A percentile compares a stretch with the other conserved stretches of the same genome.
phyloP scores from a whole-genome alignment of 768 basidiomycete species.

The Sporobolomyces pararoseus region DNA sequence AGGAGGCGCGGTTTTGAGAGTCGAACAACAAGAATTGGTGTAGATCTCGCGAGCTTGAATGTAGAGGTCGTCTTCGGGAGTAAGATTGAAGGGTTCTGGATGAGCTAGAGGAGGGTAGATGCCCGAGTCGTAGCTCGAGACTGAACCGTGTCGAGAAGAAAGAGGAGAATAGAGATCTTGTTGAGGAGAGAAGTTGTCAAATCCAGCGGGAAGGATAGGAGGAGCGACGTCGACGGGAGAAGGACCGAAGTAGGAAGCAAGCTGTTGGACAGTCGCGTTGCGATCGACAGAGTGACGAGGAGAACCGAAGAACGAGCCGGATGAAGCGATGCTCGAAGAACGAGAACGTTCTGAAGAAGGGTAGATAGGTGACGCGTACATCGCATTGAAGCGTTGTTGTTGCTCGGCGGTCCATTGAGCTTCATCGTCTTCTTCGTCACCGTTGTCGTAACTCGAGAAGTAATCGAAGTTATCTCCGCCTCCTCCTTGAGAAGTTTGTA shows the following conservation, averaged over 20 bases:
- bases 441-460: not conserved
- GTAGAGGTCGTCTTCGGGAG: constrained; percentile 35
- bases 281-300: constrained; percentile 17
- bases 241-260: constrained; percentile 33
- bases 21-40: constrained; percentile 28
- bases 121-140: constrained; percentile 1
- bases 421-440: constrained; percentile 12
- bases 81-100: constrained; percentile 34
- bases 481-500: constrained; percentile 1
- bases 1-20: constrained; percentile 13
- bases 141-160: constrained; percentile 20
- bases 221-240: constrained; percentile 12
- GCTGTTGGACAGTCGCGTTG: constrained; percentile 26
- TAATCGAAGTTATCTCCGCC: constrained; percentile 1
- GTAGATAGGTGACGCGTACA: not conserved
- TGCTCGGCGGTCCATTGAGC: constrained; percentile 1
- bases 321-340: constrained; percentile 28
- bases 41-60: constrained; percentile 35
- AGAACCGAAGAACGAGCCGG: constrained; percentile 10
- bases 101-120: constrained; percentile 32
- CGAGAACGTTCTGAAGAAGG: constrained; percentile 15
- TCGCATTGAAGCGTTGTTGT: constrained; percentile 9
- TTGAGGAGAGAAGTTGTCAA: constrained; percentile 9
- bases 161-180: not conserved
- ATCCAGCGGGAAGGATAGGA: constrained; percentile 14